Conservation (phyloP, 208 protist species). For the Leishmania lainsoni region DNA sequence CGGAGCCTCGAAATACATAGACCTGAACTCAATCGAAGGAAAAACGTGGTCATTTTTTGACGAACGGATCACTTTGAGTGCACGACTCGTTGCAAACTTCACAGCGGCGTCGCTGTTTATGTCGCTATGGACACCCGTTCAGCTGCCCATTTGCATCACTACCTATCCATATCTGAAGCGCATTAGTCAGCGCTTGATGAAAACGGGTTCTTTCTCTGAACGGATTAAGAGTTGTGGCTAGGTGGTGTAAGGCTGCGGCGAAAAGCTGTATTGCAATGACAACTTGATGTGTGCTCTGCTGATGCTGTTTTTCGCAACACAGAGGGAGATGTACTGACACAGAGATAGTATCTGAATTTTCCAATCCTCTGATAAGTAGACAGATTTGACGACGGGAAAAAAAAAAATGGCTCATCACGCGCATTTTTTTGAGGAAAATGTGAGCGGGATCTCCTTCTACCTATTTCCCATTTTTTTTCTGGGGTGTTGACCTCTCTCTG, state of each 20-base stretch:
- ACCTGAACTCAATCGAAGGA: conserved; percentile 36
- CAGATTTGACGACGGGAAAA: neutral
- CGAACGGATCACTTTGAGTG: conserved; percentile 39
- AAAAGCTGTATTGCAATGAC: neutral
- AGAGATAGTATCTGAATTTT: neutral
- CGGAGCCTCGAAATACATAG: conserved; percentile 43
- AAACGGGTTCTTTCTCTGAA: neutral
- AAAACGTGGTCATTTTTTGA: conserved; percentile 56
- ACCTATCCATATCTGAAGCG: conserved; percentile 41
- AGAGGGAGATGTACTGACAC: too few species aligned
- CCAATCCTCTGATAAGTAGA: neutral
- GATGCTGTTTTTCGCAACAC: neutral
- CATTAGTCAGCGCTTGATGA: neutral
- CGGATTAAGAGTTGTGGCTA: neutral
- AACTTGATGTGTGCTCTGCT: neutral
- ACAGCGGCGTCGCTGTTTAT: conserved; percentile 61
- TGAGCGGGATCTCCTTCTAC: neutral
- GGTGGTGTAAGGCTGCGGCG: neutral
- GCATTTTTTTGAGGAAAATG: neutral
- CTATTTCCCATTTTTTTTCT: neutral
- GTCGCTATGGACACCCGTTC: conserved; percentile 50
- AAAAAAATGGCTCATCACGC: neutral
- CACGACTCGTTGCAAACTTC: conserved; percentile 56
- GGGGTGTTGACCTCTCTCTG: neutral
- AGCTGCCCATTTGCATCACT: conserved; percentile 51